phyloP scores from a whole-genome alignment of 768 basidiomycete species.

The Suillus variegatus region DNA sequence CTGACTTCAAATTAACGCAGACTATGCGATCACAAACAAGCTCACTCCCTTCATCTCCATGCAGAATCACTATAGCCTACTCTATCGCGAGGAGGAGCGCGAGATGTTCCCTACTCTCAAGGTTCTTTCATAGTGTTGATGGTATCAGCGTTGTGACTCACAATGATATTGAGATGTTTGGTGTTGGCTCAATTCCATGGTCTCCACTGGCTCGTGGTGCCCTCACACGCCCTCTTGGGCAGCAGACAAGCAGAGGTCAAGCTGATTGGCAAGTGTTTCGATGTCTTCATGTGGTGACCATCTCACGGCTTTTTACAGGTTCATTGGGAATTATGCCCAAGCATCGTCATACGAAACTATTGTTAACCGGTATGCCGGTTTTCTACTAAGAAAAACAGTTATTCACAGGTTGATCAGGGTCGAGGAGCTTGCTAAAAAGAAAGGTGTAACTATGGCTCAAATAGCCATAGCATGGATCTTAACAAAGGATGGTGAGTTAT shows the following conservation, averaged over 20 bases:
- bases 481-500: constrained; percentile 28
- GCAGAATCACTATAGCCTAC: constrained; percentile 60
- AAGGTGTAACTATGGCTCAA: constrained; percentile 42
- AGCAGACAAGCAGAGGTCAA: constrained; percentile 28
- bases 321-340: constrained; percentile 24
- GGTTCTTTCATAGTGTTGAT: constrained; percentile 15
- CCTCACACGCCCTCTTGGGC: constrained; percentile 34
- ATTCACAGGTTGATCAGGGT: constrained; percentile 28
- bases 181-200: constrained; percentile 49
- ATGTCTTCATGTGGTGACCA: background rate
- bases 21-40: constrained; percentile 43
- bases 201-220: constrained; percentile 41
- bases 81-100: constrained; percentile 63
- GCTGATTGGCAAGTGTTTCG: constrained; percentile 22
- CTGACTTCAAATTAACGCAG: constrained; percentile 15
- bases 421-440: constrained; percentile 39
- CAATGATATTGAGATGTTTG: constrained; percentile 33
- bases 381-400: background rate
- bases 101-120: constrained; percentile 57
- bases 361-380: constrained; percentile 25
- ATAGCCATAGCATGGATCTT: constrained; percentile 43
- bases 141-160: constrained; percentile 4
- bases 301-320: constrained; percentile 21
- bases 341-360: constrained; percentile 28
- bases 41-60: constrained; percentile 61